Base-by-base conservation (phyloP, 371 early-diverging fungal species). In the Entomophthora muscae region DNA sequence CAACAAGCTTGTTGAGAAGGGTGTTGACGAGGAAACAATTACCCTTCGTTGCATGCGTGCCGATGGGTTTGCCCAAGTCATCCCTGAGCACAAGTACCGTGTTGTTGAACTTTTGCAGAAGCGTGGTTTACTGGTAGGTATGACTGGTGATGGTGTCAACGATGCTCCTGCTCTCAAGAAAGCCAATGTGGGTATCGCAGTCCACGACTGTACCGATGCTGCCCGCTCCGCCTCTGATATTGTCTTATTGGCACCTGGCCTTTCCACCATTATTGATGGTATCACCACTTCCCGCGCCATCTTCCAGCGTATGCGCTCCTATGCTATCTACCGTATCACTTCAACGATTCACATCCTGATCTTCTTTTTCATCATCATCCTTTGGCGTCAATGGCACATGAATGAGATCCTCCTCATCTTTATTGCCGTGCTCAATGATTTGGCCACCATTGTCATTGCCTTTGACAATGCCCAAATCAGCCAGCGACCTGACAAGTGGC, bases 41-140 rank as follows among this genome's bases (percentile, higher is more conserved):
- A 81, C 91, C n/a, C 81, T 83, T 63, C 83, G 84, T 66, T 83
- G 84, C 66, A 75, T 79, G 27, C 86, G 87, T 66, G 86, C 89
- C 21, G 96, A 95, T 72, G 94, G 94, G 32, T 95, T 97, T 72
- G 95, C 93, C 21, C 91, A 93, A 73, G 94, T 93, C 32, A 88
- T 86, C 72, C 95, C 98, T 27, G 96, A 96, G 75, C 92, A 94
- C 81, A 96, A 95, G 73, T 84, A 88, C 70, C 86, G 88, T 64
- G 90, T 97, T 33, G 93, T 97, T 1, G 84, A 87, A 69, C 74
- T 93, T 21, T 75, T 93, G 23, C 87, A 91, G 71, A 73, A 75
- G 64, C 71, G 72, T 42, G 82, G 81, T 3, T 67, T 80, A 42
- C 71, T 87, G 17, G 94, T 92, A 24, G 88, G 84, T 65, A 92